A percentile compares a stretch with the other conserved stretches of the same genome.
Conservation (phyloP, 2,329 filamentous ascomycete genomes). For the Penicillium sp. region DNA sequence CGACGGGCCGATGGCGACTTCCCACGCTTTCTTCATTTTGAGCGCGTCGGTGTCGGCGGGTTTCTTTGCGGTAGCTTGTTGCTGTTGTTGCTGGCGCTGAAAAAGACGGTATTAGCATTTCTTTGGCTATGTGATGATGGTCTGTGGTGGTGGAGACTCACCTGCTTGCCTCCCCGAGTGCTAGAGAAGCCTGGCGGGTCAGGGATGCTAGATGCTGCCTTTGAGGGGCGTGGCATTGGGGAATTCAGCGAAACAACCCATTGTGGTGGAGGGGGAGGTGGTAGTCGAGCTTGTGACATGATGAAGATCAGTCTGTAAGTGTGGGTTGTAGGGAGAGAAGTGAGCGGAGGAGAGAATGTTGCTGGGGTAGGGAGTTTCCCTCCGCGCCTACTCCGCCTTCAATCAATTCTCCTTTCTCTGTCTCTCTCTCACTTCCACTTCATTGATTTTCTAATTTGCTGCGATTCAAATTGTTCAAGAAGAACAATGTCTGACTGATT, state of each 20-base stretch:
- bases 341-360: slow-evolving; percentile 11
- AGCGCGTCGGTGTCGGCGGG: slow-evolving; percentile 86
- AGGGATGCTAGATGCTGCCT: slow-evolving; percentile 57
- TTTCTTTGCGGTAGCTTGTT: slow-evolving; percentile 35
- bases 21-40: slow-evolving; percentile 98
- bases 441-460: slow-evolving; percentile 3
- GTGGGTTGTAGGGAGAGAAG: slow-evolving; percentile 5
- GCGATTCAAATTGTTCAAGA: neutral
- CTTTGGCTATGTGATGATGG: neutral
- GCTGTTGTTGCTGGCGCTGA: slow-evolving; percentile 33
- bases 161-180: slow-evolving; percentile 46
- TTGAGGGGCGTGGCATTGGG: slow-evolving; percentile 65
- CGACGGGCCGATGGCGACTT: slow-evolving; percentile 85
- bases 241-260: slow-evolving; percentile 81
- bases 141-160: slow-evolving; percentile 43
- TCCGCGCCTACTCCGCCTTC: slow-evolving; percentile 26
- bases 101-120: slow-evolving; percentile 1
- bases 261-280: slow-evolving; percentile 57
- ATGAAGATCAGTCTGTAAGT: slow-evolving; percentile 16
- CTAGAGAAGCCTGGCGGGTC: slow-evolving; percentile 83
- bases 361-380: slow-evolving; percentile 22
- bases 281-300: slow-evolving; percentile 23
- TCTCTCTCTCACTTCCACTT: slow-evolving; percentile 15
- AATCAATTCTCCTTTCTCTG: slow-evolving; percentile 21
- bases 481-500: slow-evolving; percentile 18